phyloP scores from a whole-genome alignment of 179 eudicot species.

The Silene vulgaris region DNA sequence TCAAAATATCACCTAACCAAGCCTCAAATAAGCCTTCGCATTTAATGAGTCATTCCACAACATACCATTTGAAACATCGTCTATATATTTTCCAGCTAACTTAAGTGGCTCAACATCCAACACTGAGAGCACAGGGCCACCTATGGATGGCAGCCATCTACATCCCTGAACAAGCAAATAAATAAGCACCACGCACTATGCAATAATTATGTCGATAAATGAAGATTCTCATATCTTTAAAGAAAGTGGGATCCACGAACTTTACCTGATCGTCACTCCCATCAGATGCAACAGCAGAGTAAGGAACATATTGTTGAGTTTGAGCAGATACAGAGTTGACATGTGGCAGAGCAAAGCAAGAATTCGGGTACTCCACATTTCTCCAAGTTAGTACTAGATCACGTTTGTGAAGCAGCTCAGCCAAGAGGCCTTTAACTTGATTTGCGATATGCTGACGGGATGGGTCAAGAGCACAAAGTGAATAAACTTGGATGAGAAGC shows the following conservation, averaged over 20 bases:
- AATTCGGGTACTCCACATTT: constrained; percentile 51
- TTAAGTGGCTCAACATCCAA: constrained; percentile 79
- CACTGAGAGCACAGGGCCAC: constrained; percentile 60
- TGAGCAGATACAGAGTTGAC: constrained; percentile 38
- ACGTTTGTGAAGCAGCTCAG: constrained; percentile 54
- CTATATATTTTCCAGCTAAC: constrained; percentile 60
- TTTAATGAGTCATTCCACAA: constrained; percentile 7
- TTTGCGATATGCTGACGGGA: constrained; percentile 60
- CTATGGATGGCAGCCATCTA: constrained; percentile 51
- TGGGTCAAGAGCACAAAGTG: constrained; percentile 71
- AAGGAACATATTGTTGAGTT: constrained; percentile 25
- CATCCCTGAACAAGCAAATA: constrained; percentile 31
- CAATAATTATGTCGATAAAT: constrained; percentile 24
- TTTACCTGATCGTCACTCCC: constrained; percentile 33
- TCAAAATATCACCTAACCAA: constrained; percentile 16
- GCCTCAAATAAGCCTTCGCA: constrained; percentile 3
- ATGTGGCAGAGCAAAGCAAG: constrained; percentile 44
- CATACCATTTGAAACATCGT: constrained; percentile 80
- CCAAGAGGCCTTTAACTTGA: constrained; percentile 57
- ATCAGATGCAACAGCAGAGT: constrained; percentile 28
- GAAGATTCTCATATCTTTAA: constrained; percentile 24
- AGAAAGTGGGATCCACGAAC: constrained; percentile 24
- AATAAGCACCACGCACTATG: constrained; percentile 22
- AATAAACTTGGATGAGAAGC: constrained; percentile 83
- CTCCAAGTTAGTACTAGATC: constrained; percentile 58